Conservation (phyloP, 2,329 filamentous ascomycete genomes). For the Stagonosporopsis cucurbitacearum region DNA sequence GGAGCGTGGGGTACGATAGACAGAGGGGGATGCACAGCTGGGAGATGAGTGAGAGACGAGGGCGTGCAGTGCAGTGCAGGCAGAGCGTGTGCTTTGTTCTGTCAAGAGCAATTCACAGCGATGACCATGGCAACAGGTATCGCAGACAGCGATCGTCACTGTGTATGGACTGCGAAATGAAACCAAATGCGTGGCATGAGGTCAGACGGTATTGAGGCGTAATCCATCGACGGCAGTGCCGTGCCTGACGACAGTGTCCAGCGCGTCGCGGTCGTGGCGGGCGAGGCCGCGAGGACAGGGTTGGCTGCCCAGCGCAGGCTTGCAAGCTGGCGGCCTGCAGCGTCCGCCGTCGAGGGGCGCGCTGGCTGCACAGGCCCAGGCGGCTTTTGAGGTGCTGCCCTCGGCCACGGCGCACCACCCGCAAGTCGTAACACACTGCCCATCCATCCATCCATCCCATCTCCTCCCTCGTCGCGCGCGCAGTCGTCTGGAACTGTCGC, state of each 20-base stretch:
- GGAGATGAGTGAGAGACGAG: no score
- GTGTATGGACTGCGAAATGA: no score
- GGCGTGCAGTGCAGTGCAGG: no score
- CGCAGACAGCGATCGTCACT: no score
- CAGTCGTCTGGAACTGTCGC: slow-evolving; percentile 21
- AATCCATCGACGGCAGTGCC: no score
- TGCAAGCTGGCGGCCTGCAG: no score
- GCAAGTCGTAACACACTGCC: slow-evolving; percentile 14
- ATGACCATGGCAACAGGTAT: no score
- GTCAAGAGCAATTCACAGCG: no score
- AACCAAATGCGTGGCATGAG: no score
- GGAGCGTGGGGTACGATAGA: slow-evolving; percentile 39
- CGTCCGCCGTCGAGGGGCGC: slow-evolving; percentile 12
- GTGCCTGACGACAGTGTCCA: no score
- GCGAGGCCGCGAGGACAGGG: slow-evolving; percentile 4
- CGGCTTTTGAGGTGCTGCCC: slow-evolving; percentile 4
- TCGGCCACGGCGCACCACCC: slow-evolving; percentile 27
- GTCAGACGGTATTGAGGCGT: slow-evolving; percentile 10
- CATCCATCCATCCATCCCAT: slow-evolving; percentile 30
- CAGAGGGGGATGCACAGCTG: slow-evolving; percentile 15
- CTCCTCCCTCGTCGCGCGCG: slow-evolving; percentile 29
- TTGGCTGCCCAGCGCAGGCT: background rate
- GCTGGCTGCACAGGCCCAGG: slow-evolving; percentile 1
- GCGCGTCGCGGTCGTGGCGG: slow-evolving; percentile 10
- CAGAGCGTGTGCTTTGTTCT: no score